Evolutionary conservation across 352 stramenopile genomes (phyloP).

Genomic region (Phytophthora colocasiae): DNA sequence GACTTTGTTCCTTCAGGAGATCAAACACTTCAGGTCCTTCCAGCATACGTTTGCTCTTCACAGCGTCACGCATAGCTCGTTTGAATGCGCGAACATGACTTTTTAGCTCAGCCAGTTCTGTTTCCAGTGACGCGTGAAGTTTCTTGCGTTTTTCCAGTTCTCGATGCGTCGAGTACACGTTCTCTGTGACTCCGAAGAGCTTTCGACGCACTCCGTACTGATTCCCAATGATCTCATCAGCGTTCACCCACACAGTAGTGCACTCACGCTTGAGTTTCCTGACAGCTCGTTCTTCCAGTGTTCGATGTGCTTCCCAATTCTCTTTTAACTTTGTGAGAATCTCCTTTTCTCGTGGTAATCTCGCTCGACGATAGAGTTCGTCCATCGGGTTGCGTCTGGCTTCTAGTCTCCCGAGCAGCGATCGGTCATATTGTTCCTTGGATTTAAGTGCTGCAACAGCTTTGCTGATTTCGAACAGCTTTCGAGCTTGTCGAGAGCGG

Average conservation of each 20-base stretch:
- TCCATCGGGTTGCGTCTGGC: conserved; percentile 71
- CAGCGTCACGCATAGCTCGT: conserved; percentile 47
- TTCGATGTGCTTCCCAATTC: conserved; percentile 57
- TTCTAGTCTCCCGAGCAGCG: conserved; percentile 56
- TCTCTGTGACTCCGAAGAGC: conserved; percentile 75
- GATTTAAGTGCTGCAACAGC: conserved; percentile 58
- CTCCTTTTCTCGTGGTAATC: conserved; percentile 52
- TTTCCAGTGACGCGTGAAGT: conserved; percentile 38
- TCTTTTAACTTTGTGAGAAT: conserved; percentile 50
- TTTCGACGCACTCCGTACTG: conserved; percentile 50
- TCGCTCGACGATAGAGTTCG: conserved; percentile 65
- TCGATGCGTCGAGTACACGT: conserved; percentile 67
- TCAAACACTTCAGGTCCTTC: conserved; percentile 62
- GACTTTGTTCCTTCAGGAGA: conserved; percentile 47
- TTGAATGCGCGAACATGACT: conserved; percentile 47
- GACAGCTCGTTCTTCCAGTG: conserved; percentile 52
- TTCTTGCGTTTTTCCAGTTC: conserved; percentile 48
- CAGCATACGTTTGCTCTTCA: conserved; percentile 53
- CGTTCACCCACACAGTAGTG: conserved; percentile 35
- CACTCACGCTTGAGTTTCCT: conserved; percentile 56
- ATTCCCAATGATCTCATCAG: conserved; percentile 55
- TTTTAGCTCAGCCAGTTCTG: conserved; percentile 47
- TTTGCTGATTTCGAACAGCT: conserved; percentile 65
- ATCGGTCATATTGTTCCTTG: conserved; percentile 65
- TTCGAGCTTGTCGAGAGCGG: conserved; percentile 47